Percentiles rank a stretch among this genome's conserved stretches.
Evolutionary conservation across 139 green algal species (phyloP).

Genomic region (Chloropicon primus): DNA sequence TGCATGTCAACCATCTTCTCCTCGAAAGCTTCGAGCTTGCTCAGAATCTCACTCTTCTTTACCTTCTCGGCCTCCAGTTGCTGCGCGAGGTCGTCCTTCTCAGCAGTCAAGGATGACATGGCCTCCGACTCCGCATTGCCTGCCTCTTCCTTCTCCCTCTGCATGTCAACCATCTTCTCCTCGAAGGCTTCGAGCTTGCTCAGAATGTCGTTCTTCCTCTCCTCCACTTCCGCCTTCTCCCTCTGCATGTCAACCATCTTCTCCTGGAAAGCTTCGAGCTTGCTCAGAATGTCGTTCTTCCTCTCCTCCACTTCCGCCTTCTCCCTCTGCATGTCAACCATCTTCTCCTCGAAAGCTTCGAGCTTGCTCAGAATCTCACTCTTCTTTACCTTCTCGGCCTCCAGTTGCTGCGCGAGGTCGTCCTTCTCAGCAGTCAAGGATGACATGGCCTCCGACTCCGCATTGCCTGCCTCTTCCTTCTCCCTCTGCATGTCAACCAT

Average conservation of each 20-base stretch:
- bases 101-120: not conserved
- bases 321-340: not conserved
- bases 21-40: not conserved
- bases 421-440: not conserved
- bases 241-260: not conserved
- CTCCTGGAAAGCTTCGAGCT: not conserved
- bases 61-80: not conserved
- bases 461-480: not conserved
- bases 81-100: not conserved
- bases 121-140: not conserved
- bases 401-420: not conserved
- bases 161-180: not conserved
- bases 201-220: too few relatives aligned
- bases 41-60: not conserved
- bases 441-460: not conserved
- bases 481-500: not conserved
- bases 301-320: not conserved
- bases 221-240: not conserved
- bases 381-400: not conserved
- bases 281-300: not conserved
- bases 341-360: not conserved
- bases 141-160: not conserved
- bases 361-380: not conserved
- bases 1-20: not conserved
- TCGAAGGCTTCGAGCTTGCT: not conserved